Percentiles rank a stretch among this genome's conserved stretches.
Conservation (phyloP, 148 eudicot genomes). For the Vaccinium macrocarpon region DNA sequence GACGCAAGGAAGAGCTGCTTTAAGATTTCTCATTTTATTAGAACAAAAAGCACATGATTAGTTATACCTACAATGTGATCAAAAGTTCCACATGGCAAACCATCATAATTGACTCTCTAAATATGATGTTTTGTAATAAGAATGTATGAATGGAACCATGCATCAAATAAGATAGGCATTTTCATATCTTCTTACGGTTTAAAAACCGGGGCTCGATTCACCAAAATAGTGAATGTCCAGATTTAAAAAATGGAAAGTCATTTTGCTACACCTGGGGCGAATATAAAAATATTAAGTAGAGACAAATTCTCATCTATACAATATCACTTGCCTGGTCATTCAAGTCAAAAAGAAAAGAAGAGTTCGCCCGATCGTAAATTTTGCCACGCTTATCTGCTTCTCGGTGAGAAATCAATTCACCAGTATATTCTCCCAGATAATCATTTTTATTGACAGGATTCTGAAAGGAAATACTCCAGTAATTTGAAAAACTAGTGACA, state of each 20-base stretch:
- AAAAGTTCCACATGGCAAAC: not conserved
- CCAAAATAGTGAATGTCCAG: not conserved
- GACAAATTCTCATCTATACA: constrained; percentile 1
- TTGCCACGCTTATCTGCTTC: constrained; percentile 99
- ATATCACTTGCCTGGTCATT: constrained; percentile 73
- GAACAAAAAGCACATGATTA: not conserved
- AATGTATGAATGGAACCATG: not conserved
- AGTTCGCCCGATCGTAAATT: constrained; percentile 81
- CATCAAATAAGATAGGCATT: not conserved
- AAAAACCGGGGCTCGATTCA: not conserved
- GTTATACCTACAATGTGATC: not conserved
- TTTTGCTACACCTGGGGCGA: not conserved
- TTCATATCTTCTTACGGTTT: not conserved
- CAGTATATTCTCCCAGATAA: constrained; percentile 85
- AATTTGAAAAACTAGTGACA: constrained; percentile 12
- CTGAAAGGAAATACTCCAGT: constrained; percentile 38
- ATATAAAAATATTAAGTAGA: not conserved
- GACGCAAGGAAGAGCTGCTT: constrained; percentile 8
- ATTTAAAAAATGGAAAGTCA: not conserved
- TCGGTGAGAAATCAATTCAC: constrained; percentile 76
- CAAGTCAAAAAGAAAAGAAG: constrained; percentile 92
- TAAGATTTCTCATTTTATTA: not conserved
- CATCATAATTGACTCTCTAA: not conserved
- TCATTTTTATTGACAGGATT: constrained; percentile 76
- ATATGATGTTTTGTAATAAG: not conserved